Conservation (phyloP, 2,329 filamentous ascomycete species). For the Parafenestella ontariensis region DNA sequence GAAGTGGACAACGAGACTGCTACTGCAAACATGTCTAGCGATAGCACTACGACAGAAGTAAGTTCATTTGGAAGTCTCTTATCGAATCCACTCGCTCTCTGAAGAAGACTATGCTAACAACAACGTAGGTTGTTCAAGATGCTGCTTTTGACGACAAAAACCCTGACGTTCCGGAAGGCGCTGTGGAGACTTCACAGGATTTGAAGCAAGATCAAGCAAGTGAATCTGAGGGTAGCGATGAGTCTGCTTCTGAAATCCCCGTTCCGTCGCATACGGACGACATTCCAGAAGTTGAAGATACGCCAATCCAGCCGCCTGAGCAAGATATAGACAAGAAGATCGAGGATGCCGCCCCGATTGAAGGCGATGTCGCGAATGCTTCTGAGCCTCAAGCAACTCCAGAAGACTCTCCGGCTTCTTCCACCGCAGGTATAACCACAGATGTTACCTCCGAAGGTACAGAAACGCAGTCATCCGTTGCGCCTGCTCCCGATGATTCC, state of each 20-base stretch:
- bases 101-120: neutral
- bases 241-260: slow-evolving; percentile 17
- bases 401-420: neutral
- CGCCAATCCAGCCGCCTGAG: neutral
- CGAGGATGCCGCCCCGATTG: neutral
- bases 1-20: slow-evolving; percentile 7
- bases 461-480: neutral
- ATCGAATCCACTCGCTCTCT: neutral
- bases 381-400: neutral
- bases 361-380: neutral
- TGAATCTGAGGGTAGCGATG: slow-evolving; percentile 10
- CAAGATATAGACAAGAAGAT: slow-evolving; percentile 3
- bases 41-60: slow-evolving; percentile 8
- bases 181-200: neutral
- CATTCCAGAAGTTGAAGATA: neutral
- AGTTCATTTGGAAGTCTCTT: too few species aligned
- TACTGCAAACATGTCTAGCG: slow-evolving; percentile 10
- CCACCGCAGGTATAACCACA: neutral
- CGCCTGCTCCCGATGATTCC: slow-evolving; percentile 2
- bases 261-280: neutral
- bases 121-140: neutral
- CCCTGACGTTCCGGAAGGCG: neutral
- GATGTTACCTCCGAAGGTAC: neutral
- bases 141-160: neutral
- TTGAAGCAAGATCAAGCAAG: slow-evolving; percentile 4